Percentiles rank a stretch among this genome's conserved stretches.
Evolutionary conservation across 257 asterid species (phyloP).

Genomic region (Solanum infundibuliforme): DNA sequence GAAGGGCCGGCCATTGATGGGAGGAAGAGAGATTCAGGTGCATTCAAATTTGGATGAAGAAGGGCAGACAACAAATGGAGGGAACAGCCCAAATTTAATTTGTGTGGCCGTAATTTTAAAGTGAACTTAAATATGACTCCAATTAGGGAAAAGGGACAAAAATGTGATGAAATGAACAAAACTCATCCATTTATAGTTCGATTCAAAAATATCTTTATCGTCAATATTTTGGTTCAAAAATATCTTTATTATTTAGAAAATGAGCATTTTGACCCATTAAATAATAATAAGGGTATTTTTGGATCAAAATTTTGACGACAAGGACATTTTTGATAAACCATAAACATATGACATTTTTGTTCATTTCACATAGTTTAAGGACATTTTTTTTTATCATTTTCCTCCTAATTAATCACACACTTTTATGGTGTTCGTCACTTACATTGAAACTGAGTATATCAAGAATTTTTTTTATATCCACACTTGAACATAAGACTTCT

Average conservation of each 20-base stretch:
- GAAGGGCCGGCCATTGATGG: background rate
- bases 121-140: background rate
- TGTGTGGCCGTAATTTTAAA: background rate
- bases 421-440: background rate
- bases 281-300: no score
- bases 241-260: no score
- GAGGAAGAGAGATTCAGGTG: background rate
- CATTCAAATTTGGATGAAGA: background rate
- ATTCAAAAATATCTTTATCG: accelerated
- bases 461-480: background rate
- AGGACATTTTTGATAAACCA: no score
- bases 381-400: no score
- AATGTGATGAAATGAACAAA: no score
- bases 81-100: background rate
- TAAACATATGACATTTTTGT: no score
- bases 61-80: background rate
- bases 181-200: no score
- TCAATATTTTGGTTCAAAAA: no score
- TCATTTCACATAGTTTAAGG: background rate
- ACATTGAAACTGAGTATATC: background rate
- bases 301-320: no score
- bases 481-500: background rate
- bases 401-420: background rate
- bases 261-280: no score
- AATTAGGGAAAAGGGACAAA: no score